Evolutionary conservation across 495 filamentous ascomycete genomes (phyloP), one percentile per base, ranked within the genome.

Genomic region (Xylona heveae): DNA sequence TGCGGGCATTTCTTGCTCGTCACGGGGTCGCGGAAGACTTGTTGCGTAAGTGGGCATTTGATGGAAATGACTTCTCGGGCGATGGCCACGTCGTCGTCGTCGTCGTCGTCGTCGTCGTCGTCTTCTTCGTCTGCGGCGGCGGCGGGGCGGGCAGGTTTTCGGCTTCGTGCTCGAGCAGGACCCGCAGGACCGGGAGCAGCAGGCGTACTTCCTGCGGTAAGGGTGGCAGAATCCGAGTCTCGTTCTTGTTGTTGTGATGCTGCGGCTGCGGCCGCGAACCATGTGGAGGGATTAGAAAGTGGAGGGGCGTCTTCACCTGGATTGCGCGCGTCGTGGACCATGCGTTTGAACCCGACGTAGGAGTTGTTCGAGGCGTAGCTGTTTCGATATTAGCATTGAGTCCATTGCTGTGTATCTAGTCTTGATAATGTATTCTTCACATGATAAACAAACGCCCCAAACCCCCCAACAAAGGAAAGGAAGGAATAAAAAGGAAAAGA

Each of bases 1-100:
- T 93, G 83, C 6, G 64, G 71, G 55, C 83, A 93, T 41, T 75
- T 74, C 3, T 52, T 62, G 49, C 68, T 81, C n/a, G 66, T 83
- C 38, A 62, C 59, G 0, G 83, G 83, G 28, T 85, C 67, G 17
- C 56, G 54, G 57, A 79, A 79, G n/a, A 60, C 47, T 23, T 61
- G 58, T 25, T 91, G 58, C 1, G 83, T 84, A n/a, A 93, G 45
- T 0, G 80, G 80, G 42, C 83, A 92, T 45, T 71, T 76, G 30
- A 80, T 62, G 36, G 69, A 76, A 39, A 75, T 60, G 12, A 61
- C 64, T 41, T 74, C 76, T 32, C 70, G 55, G 35, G 67, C 60
- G 28, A 92, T 69, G 5, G 70, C 66, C 30, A 93, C 55, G 19
- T 93, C 82, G 15, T 88, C 78, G 28, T 78, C 74, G 9, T 58